Percentiles rank a stretch among this genome's conserved stretches.
These are phyloP conservation scores for Neoascochyta sp. DNA, from an alignment of 2,329 filamentous ascomycete genomes.

Conservation along the genomic window DNA sequence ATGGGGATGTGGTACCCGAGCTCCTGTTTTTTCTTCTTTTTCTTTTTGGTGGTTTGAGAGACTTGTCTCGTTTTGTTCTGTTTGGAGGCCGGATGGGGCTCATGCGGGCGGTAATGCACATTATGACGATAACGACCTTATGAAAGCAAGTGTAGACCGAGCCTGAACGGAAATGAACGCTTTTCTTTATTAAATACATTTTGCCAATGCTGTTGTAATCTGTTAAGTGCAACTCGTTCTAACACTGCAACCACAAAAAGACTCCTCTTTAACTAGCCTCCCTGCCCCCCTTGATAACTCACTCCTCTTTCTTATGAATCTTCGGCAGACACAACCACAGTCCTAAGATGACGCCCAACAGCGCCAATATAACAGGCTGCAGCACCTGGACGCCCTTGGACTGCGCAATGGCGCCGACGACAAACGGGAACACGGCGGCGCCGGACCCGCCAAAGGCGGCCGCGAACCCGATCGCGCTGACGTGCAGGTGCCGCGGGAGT, in stretches of 20 bases:
- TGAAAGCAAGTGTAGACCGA: no score
- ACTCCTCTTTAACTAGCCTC: not conserved
- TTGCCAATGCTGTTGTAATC: not conserved
- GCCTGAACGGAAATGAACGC: no score
- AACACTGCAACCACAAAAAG: not conserved
- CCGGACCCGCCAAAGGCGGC: conserved; percentile 73
- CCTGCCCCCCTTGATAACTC: not conserved
- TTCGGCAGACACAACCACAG: conserved; percentile 52
- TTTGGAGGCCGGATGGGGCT: not conserved
- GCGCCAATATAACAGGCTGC: conserved; percentile 56
- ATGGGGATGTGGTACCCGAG: no score
- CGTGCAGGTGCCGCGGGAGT: conserved; percentile 68
- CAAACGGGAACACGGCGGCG: conserved; percentile 63
- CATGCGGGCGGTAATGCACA: no score
- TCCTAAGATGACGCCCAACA: conserved; percentile 50
- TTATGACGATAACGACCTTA: no score
- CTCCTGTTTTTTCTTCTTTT: conserved; percentile 2
- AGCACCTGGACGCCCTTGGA: conserved; percentile 57
- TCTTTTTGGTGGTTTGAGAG: conserved; percentile 1
- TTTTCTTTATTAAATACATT: no score
- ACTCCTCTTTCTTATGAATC: conserved; percentile 44
- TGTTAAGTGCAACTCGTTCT: not conserved
- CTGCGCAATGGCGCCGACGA: conserved; percentile 65
- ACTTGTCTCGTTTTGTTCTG: not conserved
- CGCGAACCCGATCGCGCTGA: conserved; percentile 76